Evolutionary conservation across 129 eudicot species (phyloP), one percentile per base, ranked within the genome.

Genomic region (Erigeron canadensis): DNA sequence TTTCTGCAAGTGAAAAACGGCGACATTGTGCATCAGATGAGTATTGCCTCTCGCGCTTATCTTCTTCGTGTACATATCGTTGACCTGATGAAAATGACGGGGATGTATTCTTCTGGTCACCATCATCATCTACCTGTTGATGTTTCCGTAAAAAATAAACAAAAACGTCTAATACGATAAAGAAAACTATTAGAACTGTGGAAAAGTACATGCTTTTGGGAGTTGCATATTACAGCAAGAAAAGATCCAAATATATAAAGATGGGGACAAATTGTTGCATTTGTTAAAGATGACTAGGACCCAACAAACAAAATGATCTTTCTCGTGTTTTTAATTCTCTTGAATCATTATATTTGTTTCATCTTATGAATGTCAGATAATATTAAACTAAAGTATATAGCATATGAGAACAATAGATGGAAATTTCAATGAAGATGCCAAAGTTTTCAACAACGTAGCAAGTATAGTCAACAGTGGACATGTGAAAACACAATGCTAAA

Each of bases 1-100:
- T 63, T 63, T 80, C 77, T 10, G 69, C 68, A 46, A 80, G 65
- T 7, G 77, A 69, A 75, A 80, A 80, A 10, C 6, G 47, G 5
- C 72, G 72, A 44, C 77, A 78, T 8, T 28, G 46, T 23, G 43
- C 48, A 34, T 62, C 70, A 3, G 16, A 67, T 66, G 68, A 22
- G 53, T 17, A 18, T 4, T 22, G 62, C 53, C 10, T 50, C 51
- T 48, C 22, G 8, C 53, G 38, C 18, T 37, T 6, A 9, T 63
- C 63, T 73, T 73, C 77, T 48, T 73, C 5, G 16, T 8, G 63
- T 51, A 62, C 18, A 11, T n/a, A 16, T 0, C 19, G 65, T n/a
- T 16, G 55, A 54, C 62, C 62, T 45, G 17, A 21, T 5, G 66
- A 54, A 16, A 72, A 66, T 56, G 78, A 74, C 0, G 13, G 3